Conservation (phyloP, 805 yeast genomes). For the Cyberlindnera xylosilytica region DNA sequence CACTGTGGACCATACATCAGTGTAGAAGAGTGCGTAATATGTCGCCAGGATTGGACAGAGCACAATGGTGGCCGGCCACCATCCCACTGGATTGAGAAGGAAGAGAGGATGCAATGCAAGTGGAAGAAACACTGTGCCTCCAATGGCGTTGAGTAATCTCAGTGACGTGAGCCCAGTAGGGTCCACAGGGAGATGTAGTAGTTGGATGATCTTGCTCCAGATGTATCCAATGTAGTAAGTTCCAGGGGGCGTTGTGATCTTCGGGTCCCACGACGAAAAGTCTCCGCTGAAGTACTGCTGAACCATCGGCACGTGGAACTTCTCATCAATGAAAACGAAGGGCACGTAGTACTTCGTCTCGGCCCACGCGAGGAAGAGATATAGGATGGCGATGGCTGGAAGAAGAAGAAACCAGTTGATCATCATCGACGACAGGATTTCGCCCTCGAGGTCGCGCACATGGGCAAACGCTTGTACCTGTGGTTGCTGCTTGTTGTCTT, state of each 20-base stretch:
- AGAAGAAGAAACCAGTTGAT: conserved; percentile 32
- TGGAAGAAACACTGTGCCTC: conserved; percentile 58
- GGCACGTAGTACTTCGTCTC: conserved; percentile 30
- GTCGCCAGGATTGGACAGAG: conserved; percentile 70
- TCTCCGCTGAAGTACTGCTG: conserved; percentile 58
- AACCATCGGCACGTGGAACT: conserved; percentile 83
- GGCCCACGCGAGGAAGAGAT: conserved; percentile 26
- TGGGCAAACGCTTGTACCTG: conserved; percentile 2
- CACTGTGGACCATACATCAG: conserved; percentile 90
- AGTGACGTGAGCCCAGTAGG: conserved; percentile 38
- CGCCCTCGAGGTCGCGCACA: conserved; percentile 24
- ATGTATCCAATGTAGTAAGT: conserved; percentile 53
- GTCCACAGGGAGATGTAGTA: conserved; percentile 25
- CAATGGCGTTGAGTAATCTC: conserved; percentile 61
- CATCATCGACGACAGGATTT: conserved; percentile 26
- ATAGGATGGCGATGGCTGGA: conserved; percentile 29
- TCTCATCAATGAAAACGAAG: conserved; percentile 59
- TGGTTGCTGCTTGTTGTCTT: neutral
- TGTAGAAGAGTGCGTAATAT: conserved; percentile 78
- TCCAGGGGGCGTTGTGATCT: conserved; percentile 97
- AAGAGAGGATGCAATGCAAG: conserved; percentile 37
- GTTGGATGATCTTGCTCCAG: conserved; percentile 27
- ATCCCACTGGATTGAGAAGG: conserved; percentile 38
- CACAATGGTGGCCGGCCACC: conserved; percentile 41
- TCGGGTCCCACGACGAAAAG: conserved; percentile 74